phyloP scores from a whole-genome alignment of 768 basidiomycete species.

The Pisolithus tinctorius region DNA sequence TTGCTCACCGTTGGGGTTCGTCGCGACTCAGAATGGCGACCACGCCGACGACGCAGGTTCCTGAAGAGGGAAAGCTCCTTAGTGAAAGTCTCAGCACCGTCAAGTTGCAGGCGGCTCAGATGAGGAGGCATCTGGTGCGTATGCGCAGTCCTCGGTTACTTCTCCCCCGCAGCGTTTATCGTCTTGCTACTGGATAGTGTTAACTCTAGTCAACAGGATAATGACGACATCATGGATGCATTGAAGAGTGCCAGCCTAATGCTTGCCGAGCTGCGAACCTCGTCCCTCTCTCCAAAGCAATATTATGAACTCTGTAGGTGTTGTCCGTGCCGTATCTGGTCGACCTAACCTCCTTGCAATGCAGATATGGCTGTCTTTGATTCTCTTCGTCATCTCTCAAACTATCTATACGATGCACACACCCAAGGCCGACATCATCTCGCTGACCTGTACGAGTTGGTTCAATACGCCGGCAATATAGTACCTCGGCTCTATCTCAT shows the following conservation, averaged over 20 bases:
- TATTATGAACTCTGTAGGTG: slow-evolving; percentile 94
- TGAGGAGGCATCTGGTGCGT: slow-evolving; percentile 87
- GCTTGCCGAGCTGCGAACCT: slow-evolving; percentile 93
- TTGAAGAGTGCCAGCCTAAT: slow-evolving; percentile 95
- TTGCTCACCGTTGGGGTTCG: background rate
- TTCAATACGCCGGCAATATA: slow-evolving; percentile 98
- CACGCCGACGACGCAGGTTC: slow-evolving; percentile 34
- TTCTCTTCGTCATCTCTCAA: slow-evolving; percentile 88
- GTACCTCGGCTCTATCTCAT: slow-evolving; percentile 93
- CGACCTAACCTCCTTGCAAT: background rate
- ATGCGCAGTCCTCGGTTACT: background rate
- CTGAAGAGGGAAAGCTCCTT: slow-evolving; percentile 78
- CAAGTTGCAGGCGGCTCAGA: slow-evolving; percentile 89
- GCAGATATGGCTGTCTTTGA: slow-evolving; percentile 99
- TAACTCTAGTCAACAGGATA: slow-evolving; percentile 46
- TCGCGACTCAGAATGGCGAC: slow-evolving; percentile 7
- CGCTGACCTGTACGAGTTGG: slow-evolving; percentile 97
- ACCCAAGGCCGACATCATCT: slow-evolving; percentile 87
- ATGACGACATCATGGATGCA: slow-evolving; percentile 97
- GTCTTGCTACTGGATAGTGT: background rate
- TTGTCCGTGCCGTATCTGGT: background rate
- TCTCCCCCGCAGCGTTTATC: background rate
- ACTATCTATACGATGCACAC: slow-evolving; percentile 96
- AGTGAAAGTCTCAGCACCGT: slow-evolving; percentile 81
- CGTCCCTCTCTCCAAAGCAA: slow-evolving; percentile 90